Conservation (phyloP, 441 rosid species). For the Populus hybrid region DNA sequence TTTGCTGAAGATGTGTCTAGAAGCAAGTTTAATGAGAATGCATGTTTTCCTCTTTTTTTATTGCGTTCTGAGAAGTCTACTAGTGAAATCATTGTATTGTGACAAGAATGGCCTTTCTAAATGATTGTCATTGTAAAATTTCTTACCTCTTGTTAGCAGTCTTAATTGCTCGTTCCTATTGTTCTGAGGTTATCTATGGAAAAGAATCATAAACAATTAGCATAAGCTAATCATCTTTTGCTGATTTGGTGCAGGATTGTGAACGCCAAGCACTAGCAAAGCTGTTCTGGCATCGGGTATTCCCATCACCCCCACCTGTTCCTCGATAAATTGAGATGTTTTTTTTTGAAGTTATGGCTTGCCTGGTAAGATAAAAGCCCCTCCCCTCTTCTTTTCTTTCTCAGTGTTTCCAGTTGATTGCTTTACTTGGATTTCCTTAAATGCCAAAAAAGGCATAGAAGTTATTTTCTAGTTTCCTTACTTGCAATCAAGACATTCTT, state of each 20-base stretch:
- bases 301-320: conserved; percentile 32
- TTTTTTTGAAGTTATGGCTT: background rate
- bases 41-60: background rate
- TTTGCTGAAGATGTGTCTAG: conserved; percentile 2
- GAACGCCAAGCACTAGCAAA: conserved; percentile 77
- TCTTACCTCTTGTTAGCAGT: background rate
- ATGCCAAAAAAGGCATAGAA: background rate
- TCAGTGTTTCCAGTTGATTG: background rate
- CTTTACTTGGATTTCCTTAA: background rate
- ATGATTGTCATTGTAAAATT: background rate
- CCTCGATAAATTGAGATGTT: conserved; percentile 26
- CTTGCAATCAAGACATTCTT: background rate
- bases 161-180: background rate
- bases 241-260: conserved; percentile 66
- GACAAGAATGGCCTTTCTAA: background rate
- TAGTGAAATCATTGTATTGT: background rate
- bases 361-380: conserved; percentile 23
- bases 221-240: background rate
- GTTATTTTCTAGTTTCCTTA: background rate
- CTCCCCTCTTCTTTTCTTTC: background rate
- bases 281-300: conserved; percentile 59
- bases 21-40: background rate
- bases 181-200: background rate
- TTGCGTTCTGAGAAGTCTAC: background rate
- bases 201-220: background rate